These are phyloP conservation scores for Leucosporidium yakuticum DNA, from an alignment of 768 basidiomycete species.

Conservation along the genomic window DNA sequence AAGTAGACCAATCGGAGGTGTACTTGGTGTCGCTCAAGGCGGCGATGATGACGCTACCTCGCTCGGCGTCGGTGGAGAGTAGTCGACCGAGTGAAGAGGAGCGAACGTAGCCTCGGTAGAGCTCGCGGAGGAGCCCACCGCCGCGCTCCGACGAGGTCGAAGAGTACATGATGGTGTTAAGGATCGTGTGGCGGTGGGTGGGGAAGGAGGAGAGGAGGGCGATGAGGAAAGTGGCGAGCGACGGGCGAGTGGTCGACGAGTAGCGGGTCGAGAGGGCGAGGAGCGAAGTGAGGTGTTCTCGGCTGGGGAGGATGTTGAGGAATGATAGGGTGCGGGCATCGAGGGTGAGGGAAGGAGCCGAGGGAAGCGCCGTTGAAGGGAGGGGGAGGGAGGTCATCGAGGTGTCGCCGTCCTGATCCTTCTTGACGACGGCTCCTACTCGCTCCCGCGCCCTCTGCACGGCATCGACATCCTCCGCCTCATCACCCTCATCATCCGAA, in stretches of 20 bases:
- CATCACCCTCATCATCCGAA: background rate
- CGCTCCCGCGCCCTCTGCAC: background rate
- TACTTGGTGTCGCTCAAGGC: slow-evolving; percentile 49
- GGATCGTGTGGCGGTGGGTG: slow-evolving; percentile 53
- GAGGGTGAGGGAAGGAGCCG: background rate
- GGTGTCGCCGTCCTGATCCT: slow-evolving; percentile 1
- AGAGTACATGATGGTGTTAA: slow-evolving; percentile 47
- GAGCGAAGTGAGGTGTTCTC: slow-evolving; percentile 13
- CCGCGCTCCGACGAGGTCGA: slow-evolving; percentile 47
- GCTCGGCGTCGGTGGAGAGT: slow-evolving; percentile 38
- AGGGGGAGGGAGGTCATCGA: background rate
- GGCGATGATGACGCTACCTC: slow-evolving; percentile 8
- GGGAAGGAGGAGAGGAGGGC: slow-evolving; percentile 61
- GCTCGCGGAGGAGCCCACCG: slow-evolving; percentile 63
- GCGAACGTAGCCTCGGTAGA: slow-evolving; percentile 64
- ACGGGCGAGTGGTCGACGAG: slow-evolving; percentile 50
- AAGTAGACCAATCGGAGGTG: slow-evolving; percentile 55
- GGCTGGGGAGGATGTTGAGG: slow-evolving; percentile 5
- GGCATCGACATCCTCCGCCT: background rate
- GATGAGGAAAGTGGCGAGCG: slow-evolving; percentile 57
- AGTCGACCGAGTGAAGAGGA: slow-evolving; percentile 59
- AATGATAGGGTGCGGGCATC: slow-evolving; percentile 2
- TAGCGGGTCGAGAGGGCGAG: slow-evolving; percentile 53
- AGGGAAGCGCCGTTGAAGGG: background rate
- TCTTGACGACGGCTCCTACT: background rate